phyloP scores from a whole-genome alignment of 148 eudicot species.

The Camellia granthamiana region DNA sequence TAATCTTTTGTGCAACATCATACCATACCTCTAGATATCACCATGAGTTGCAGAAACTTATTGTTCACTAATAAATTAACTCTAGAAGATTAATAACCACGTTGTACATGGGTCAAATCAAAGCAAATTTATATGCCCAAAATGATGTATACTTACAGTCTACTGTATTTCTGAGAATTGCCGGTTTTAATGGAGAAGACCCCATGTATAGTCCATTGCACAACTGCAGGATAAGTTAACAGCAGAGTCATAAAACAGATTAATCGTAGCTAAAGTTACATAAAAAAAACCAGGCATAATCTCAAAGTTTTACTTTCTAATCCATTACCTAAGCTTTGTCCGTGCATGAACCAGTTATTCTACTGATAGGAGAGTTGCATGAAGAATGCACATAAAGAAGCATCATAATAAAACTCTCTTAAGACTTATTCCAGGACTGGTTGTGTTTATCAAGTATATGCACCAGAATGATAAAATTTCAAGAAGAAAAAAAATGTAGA shows the following conservation, averaged over 20 bases:
- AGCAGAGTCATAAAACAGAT: not conserved
- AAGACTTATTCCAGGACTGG: not conserved
- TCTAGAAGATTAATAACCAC: not conserved
- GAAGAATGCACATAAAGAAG: not conserved
- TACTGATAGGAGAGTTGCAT: not conserved
- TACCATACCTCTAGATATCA: not conserved
- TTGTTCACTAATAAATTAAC: not conserved
- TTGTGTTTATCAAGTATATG: not conserved
- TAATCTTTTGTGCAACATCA: not conserved
- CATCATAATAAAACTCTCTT: not conserved
- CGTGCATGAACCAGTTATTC: not conserved
- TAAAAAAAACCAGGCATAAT: not conserved
- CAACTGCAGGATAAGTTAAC: conserved; percentile 27
- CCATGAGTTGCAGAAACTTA: not conserved
- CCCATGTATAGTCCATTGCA: conserved; percentile 21
- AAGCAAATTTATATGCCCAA: not conserved
- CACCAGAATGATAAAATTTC: not conserved
- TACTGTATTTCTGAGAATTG: conserved; percentile 18
- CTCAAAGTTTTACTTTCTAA: not conserved
- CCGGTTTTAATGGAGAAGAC: conserved; percentile 15
- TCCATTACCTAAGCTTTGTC: conserved; percentile 7
- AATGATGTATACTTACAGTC: conserved; percentile 41
- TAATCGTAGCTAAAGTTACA: not conserved
- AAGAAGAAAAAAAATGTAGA: not conserved
- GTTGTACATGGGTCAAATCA: not conserved